Base-by-base conservation (phyloP, 192 early-diverging fungal genomes). In the Spinellus fusiger region DNA sequence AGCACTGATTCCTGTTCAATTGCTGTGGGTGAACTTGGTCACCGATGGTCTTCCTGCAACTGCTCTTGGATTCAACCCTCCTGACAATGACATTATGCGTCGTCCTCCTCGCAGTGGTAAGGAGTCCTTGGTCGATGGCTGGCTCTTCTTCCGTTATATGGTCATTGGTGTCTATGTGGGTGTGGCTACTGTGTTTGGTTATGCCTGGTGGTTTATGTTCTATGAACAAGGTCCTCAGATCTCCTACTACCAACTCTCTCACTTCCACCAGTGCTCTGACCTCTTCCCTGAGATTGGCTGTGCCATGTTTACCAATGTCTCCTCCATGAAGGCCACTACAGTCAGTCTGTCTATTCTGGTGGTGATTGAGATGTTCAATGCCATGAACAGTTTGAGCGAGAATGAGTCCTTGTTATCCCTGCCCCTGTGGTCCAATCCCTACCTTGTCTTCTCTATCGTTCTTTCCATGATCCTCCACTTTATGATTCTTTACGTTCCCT, bases 141-240 rank as follows among this genome's bases (percentile, higher is more conserved):
- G 97, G 95, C 77, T 99, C 63, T 93, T 98, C 71, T 76, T 97
- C 76, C 86, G 97, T 62, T 99, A 99, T 73, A 78, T 94, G 72
- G 73, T 98, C 9, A 77, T 98, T 61, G 95, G 95, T 64, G 80
- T 77, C 10, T 98, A 95, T 62, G 97, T 99, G 54, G 95, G 95
- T 51, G 68, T 71, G 16, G 94, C 95, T 4, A 97, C 95, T 37
- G 87, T 98, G 16, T 93, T 93, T 86, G 97, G 91, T 22, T 98
- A 98, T 66, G 94, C 89, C 1, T 98, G 97, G 95, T 98, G 93
- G 93, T 98, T 93, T 74, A 88, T 99, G 83, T 96, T 86, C 67
- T 96, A 95, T 73, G 55, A 72, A 5, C 75, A 67, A n/a, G 95
- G 95, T 27, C 96, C 96, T 4, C 86, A 88, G 54, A 89, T 99